Base-by-base conservation (phyloP, 371 early-diverging fungal genomes). In the Rhizopus stolonifer region DNA sequence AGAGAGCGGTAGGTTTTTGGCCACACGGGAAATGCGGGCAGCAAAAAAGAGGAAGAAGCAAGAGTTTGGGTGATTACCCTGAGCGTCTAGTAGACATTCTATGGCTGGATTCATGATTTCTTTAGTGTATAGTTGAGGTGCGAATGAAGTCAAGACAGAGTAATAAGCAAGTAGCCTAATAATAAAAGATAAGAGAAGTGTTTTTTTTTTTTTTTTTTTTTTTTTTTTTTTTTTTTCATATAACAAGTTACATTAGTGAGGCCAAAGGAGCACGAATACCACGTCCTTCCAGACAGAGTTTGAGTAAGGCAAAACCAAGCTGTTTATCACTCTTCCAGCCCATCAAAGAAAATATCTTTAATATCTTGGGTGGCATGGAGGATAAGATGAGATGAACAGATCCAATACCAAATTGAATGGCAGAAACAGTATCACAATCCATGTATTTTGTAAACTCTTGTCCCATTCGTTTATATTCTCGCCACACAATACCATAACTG, bases 21-120 rank as follows among this genome's bases (percentile, higher is more conserved):
- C 74, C 13, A 77, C 65, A 18, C 83, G 76, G 3, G 73, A 61
- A 47, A 80, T 77, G 14, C 82, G 77, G 8, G 81, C 83, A 0
- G 79, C 69, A 58, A 81, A 82, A 49, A 77, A 81, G 2, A 81
- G 59, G 50, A 83, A 85, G 58, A 85, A 82, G 13, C 80, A 81
- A 0, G 82, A 82, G 11, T 79, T 78, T 4, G 82, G 82, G 53
- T 80, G 79, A 13, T 65, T 64, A 5, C 64, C 63, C 25, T 82
- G 73, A 0, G 85, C 83, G 17, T 81, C 79, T 32, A 77, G 52
- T 0, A 84, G 62, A 38, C 80, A 79, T 65, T 81, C 77, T 46
- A 81, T 72, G 11, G 84, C 81, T 7, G 80, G 70, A 10, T 51
- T 61, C 61, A 73, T 62, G 40, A 70, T 55, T 13, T 73, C 77